Evolutionary conservation across 2,329 filamentous ascomycete genomes (phyloP).

Genomic region (Anthostomella pinea): DNA sequence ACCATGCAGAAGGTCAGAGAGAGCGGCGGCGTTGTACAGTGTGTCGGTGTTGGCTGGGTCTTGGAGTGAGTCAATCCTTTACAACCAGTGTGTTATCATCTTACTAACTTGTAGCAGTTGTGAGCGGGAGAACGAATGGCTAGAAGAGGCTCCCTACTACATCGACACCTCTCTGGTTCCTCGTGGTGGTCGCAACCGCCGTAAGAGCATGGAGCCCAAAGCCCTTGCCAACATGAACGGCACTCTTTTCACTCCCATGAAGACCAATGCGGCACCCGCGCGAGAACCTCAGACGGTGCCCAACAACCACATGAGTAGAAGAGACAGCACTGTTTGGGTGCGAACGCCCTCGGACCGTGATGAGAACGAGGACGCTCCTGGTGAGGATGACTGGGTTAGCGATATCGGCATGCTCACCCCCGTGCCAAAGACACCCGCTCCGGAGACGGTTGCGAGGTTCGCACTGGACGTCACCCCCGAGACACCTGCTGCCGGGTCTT

Average conservation of each 20-base stretch:
- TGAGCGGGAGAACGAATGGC: slow-evolving; percentile 72
- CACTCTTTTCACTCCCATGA: slow-evolving; percentile 49
- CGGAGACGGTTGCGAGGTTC: slow-evolving; percentile 52
- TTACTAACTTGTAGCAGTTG: slow-evolving; percentile 51
- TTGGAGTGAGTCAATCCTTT: slow-evolving; percentile 64
- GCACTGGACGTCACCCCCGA: slow-evolving; percentile 48
- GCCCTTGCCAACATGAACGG: slow-evolving; percentile 68
- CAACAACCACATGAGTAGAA: slow-evolving; percentile 48
- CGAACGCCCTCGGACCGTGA: slow-evolving; percentile 48
- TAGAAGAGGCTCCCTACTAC: slow-evolving; percentile 68
- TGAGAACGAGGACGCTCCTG: slow-evolving; percentile 30
- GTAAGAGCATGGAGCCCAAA: slow-evolving; percentile 79
- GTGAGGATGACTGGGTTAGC: slow-evolving; percentile 35
- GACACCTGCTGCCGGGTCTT: slow-evolving; percentile 38
- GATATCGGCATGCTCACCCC: slow-evolving; percentile 49
- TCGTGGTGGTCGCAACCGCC: slow-evolving; percentile 66
- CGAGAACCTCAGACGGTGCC: slow-evolving; percentile 41
- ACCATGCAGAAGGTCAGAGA: slow-evolving; percentile 79
- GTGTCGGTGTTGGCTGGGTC: slow-evolving; percentile 85
- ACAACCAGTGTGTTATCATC: not conserved
- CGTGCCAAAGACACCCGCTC: slow-evolving; percentile 57
- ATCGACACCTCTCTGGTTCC: slow-evolving; percentile 67
- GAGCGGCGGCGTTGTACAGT: slow-evolving; percentile 71
- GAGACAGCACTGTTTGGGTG: slow-evolving; percentile 55
- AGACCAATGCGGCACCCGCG: slow-evolving; percentile 26